These are phyloP conservation scores for Russula earlei DNA, from an alignment of 768 basidiomycete genomes.

Conservation along the genomic window DNA sequence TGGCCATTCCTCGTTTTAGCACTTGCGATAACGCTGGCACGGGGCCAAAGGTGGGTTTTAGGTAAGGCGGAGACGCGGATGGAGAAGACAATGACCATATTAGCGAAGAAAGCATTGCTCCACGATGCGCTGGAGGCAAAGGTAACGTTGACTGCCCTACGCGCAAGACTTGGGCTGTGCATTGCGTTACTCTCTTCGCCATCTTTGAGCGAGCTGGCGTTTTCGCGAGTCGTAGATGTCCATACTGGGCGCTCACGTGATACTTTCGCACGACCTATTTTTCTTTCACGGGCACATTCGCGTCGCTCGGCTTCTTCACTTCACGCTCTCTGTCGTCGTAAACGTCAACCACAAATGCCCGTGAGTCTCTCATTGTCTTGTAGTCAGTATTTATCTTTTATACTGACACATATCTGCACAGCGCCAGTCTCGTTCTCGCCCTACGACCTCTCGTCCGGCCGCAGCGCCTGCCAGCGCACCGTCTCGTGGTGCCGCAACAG, in stretches of 20 bases:
- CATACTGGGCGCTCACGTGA: background rate
- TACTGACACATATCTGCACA: slow-evolving; percentile 23
- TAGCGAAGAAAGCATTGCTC: slow-evolving; percentile 16
- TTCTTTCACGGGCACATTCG: background rate
- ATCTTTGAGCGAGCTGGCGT: background rate
- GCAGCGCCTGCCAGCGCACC: slow-evolving; percentile 41
- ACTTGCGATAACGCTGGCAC: slow-evolving; percentile 5
- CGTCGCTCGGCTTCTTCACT: slow-evolving; percentile 1
- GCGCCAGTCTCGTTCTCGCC: slow-evolving; percentile 74
- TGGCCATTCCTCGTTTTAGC: slow-evolving; percentile 14
- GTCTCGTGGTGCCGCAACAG: slow-evolving; percentile 23
- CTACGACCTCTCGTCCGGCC: slow-evolving; percentile 31
- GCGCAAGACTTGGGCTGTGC: slow-evolving; percentile 4
- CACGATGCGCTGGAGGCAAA: slow-evolving; percentile 12
- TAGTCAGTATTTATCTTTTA: background rate
- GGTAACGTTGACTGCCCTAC: background rate
- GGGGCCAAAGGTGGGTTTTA: background rate
- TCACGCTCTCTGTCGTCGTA: background rate
- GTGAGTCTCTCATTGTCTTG: slow-evolving; percentile 28
- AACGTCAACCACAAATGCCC: slow-evolving; percentile 32
- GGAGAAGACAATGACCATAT: slow-evolving; percentile 20
- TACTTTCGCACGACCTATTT: slow-evolving; percentile 4
- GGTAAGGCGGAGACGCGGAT: slow-evolving; percentile 11
- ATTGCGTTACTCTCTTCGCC: slow-evolving; percentile 8
- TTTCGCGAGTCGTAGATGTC: too few species aligned